Evolutionary conservation across 306 rosid genomes (phyloP), one percentile per base, ranked within the genome.

Genomic region (Quercus cerris): DNA sequence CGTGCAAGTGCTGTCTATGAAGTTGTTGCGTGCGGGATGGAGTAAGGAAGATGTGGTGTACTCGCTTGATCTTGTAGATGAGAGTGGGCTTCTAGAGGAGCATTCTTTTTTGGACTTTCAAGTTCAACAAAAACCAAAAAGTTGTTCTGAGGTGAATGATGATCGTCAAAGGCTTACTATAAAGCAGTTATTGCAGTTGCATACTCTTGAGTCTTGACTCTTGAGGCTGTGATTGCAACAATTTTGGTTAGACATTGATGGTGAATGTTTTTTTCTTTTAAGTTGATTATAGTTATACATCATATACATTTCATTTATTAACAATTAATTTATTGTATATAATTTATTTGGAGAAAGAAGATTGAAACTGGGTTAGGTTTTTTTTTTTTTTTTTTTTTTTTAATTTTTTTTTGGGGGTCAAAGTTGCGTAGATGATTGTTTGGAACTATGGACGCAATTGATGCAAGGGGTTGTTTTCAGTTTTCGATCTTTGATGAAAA

Each of bases 11-110:
- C 38, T 85, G 31, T 83, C 91, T 0, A 0, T 62, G 87, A 74
- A 63, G 58, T 89, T 95, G 77, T 57, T 93, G 81, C 87, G 94
- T 81, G 98, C 89, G 87, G 99, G 99, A 5, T 95, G 99, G 99
- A 84, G 83, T 66, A 93, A 78, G 76, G 92, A 93, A 49, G 99
- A 95, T 76, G 90, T 91, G 55, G 85, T 77, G 86, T 75, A 91
- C 90, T 85, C 97, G 27, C 91, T 94, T 0, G 97, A 85, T n/a
- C 68, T 72, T 8, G 27, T 27, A 13, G 88, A 81, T 0, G 84
- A 77, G 25, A 27, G n/a, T 33, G 69, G 14, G 18, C 61, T 66
- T 80, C 41, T 66, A 63, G 82, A 79, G n/a, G 82, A 55, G 9
- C 38, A 23, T 20, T 10, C 62, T n/a, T 5, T 28, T 20, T 3